These are phyloP conservation scores for Globisporangium rhizosaccharum DNA, from an alignment of 352 stramenopile species.

Conservation along the genomic window DNA sequence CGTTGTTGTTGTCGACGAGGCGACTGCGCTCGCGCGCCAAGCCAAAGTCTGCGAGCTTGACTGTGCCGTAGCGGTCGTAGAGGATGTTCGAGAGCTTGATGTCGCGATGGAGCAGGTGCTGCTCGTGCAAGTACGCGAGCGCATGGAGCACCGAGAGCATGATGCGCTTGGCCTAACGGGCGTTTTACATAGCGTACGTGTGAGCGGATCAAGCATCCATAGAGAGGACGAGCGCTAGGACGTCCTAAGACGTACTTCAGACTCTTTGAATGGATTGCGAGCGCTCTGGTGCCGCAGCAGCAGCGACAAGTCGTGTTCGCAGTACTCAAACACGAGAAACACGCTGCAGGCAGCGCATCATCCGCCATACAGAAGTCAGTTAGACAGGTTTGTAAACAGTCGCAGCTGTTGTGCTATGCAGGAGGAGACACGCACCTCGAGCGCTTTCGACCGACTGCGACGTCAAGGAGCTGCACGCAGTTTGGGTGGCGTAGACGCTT, in stretches of 20 bases:
- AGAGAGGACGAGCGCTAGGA: not conserved
- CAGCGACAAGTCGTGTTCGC: constrained; percentile 76
- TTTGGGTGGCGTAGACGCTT: constrained; percentile 65
- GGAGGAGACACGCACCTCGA: constrained; percentile 29
- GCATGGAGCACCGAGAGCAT: constrained; percentile 87
- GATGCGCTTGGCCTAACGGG: constrained; percentile 63
- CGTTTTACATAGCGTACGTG: not conserved
- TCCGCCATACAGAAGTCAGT: not conserved
- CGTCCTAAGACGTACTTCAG: constrained; percentile 37
- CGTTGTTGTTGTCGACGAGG: constrained; percentile 45
- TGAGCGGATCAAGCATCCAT: not conserved
- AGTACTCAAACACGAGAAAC: constrained; percentile 91
- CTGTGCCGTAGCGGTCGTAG: constrained; percentile 70
- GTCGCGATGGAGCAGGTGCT: constrained; percentile 88
- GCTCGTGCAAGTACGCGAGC: constrained; percentile 66
- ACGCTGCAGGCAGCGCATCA: constrained; percentile 28
- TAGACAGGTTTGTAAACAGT: too few relatives aligned
- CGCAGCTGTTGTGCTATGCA: too few relatives aligned
- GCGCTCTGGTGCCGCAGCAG: constrained; percentile 51
- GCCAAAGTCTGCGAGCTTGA: constrained; percentile 72
- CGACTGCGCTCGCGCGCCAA: constrained; percentile 50
- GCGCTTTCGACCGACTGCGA: constrained; percentile 62
- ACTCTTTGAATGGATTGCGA: constrained; percentile 67
- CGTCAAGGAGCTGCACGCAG: constrained; percentile 67
- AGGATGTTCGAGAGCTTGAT: constrained; percentile 95